A percentile compares a stretch with the other conserved stretches of the same genome.
These are phyloP conservation scores for Agroathelia rolfsii DNA, from an alignment of 1,284 basidiomycete species.

Conservation along the genomic window DNA sequence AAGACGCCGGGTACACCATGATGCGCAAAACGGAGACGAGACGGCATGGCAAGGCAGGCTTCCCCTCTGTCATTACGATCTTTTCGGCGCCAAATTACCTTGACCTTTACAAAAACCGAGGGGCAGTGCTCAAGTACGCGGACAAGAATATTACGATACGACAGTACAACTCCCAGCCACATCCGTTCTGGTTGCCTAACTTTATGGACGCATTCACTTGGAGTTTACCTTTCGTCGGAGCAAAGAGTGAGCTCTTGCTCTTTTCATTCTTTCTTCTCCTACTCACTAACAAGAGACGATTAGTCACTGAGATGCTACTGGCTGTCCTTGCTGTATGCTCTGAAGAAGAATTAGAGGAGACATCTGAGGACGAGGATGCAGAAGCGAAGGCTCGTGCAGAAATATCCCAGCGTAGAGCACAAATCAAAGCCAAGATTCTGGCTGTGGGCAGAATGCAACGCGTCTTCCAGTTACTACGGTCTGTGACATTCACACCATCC, in stretches of 20 bases:
- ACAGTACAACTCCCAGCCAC: slow-evolving; percentile 90
- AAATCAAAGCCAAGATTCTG: slow-evolving; percentile 94
- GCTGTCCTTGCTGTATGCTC: slow-evolving; percentile 91
- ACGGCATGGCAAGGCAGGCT: too few species aligned
- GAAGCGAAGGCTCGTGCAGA: slow-evolving; percentile 25
- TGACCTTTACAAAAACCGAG: slow-evolving; percentile 94
- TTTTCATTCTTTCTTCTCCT: slow-evolving; percentile 1
- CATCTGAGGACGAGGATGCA: slow-evolving; percentile 33
- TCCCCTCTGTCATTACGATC: slow-evolving; percentile 90
- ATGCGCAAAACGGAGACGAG: slow-evolving; percentile 88
- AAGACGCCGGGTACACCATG: slow-evolving; percentile 93
- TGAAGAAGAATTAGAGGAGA: slow-evolving; percentile 85
- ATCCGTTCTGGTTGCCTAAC: slow-evolving; percentile 92
- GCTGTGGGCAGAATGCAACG: slow-evolving; percentile 74
- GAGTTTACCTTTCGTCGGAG: slow-evolving; percentile 96
- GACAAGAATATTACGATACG: slow-evolving; percentile 97
- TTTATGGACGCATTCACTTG: slow-evolving; percentile 99
- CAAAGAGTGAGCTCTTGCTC: slow-evolving; percentile 66
- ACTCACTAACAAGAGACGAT: slow-evolving; percentile 1
- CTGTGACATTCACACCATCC: slow-evolving; percentile 16
- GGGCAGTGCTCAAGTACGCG: slow-evolving; percentile 94
- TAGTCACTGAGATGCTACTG: slow-evolving; percentile 95
- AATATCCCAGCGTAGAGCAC: slow-evolving; percentile 44
- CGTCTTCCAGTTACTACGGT: slow-evolving; percentile 85
- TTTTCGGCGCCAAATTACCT: slow-evolving; percentile 97